Percentiles rank a stretch among this genome's conserved stretches.
Conservation (phyloP, 139 green algal genomes). For the Chlorella sp. region DNA sequence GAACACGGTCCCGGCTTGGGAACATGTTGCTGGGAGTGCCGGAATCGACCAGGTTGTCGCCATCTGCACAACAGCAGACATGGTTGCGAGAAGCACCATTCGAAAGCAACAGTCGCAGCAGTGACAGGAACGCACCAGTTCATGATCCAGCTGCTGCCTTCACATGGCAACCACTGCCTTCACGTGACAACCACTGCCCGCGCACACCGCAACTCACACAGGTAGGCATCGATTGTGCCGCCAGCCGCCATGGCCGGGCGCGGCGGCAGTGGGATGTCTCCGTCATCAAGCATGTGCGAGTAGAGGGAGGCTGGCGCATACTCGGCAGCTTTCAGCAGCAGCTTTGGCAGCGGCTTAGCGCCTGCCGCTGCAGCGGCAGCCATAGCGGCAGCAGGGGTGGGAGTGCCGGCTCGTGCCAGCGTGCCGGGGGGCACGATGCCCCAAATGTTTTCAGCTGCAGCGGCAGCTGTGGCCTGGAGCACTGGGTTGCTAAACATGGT, state of each 20-base stretch:
- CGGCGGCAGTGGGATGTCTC: not conserved
- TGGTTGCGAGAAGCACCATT: too few species aligned
- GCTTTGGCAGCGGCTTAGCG: not conserved
- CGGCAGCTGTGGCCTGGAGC: not conserved
- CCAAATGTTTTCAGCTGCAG: not conserved
- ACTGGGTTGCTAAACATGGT: not conserved
- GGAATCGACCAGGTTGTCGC: not conserved
- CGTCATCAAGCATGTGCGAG: not conserved
- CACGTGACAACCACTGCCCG: too few species aligned
- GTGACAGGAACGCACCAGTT: too few species aligned
- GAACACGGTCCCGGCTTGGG: not conserved
- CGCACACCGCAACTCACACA: not conserved
- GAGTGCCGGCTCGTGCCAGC: not conserved
- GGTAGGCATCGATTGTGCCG: not conserved
- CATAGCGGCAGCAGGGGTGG: not conserved
- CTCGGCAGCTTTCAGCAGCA: not conserved
- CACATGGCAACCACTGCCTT: too few species aligned
- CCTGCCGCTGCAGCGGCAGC: not conserved
- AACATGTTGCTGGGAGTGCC: not conserved
- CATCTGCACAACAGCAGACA: too few species aligned
- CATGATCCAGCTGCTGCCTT: too few species aligned
- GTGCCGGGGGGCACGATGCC: not conserved
- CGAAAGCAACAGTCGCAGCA: too few species aligned
- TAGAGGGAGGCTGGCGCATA: not conserved
- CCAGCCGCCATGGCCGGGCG: not conserved